phyloP scores from a whole-genome alignment of 257 asterid species.

The Mentha longifolia region DNA sequence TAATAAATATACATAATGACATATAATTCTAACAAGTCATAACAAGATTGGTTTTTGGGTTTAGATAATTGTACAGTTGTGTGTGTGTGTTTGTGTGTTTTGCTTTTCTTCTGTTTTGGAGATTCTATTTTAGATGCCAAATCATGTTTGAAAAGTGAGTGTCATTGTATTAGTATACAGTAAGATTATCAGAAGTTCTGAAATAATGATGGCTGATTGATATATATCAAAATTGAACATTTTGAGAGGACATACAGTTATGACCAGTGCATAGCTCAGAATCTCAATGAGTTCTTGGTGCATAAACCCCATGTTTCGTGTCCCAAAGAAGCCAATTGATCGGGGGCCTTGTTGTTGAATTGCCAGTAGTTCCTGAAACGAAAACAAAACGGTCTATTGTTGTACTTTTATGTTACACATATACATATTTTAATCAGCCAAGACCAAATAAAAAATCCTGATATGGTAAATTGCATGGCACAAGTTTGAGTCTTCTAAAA shows the following conservation, averaged over 20 bases:
- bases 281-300: conserved; percentile 99
- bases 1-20: too few species aligned
- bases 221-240: background rate
- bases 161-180: background rate
- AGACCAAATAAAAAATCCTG: conserved; percentile 16
- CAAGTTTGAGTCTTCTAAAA: background rate
- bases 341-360: conserved; percentile 99
- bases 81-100: background rate
- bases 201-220: background rate
- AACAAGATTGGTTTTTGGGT: too few species aligned
- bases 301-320: conserved; percentile 99
- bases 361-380: conserved; percentile 83
- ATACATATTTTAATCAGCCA: background rate
- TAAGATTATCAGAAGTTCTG: background rate
- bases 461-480: background rate
- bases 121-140: background rate
- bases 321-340: conserved; percentile 92
- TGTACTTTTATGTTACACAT: background rate
- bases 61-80: background rate
- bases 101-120: background rate
- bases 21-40: too few species aligned
- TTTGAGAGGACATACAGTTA: conserved; percentile 60
- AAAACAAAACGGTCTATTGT: background rate
- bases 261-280: conserved; percentile 96
- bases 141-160: background rate